Percentiles rank a stretch among this genome's conserved stretches.
Conservation (phyloP, 2,329 filamentous ascomycete species). For the Ascochyta koolunga region DNA sequence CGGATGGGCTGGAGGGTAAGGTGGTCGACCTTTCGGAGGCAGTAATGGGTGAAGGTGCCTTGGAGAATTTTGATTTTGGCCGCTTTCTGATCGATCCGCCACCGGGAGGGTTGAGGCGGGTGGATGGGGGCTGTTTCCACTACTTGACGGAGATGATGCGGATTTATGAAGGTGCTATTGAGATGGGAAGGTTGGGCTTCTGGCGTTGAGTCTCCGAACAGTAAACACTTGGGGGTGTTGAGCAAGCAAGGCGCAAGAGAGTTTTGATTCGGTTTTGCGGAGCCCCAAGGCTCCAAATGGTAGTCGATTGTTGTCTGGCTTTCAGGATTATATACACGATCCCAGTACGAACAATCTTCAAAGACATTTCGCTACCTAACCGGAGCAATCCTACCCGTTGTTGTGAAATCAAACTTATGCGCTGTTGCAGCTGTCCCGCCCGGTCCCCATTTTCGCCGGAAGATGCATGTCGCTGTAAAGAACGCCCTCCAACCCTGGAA, state of each 20-base stretch:
- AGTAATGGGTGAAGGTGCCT: not conserved
- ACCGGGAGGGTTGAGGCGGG: not conserved
- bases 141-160: conserved; percentile 4
- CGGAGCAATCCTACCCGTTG: not conserved
- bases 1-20: not conserved
- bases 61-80: not conserved
- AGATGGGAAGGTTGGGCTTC: not conserved
- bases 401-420: not conserved
- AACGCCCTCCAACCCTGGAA: conserved; percentile 8
- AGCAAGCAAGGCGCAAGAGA: not conserved
- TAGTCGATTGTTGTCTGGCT: conserved; percentile 30
- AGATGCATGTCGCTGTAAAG: conserved; percentile 13
- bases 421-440: not conserved
- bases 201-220: not conserved
- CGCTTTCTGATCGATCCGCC: not conserved
- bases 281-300: conserved; percentile 30
- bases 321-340: conserved; percentile 26
- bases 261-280: conserved; percentile 4
- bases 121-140: not conserved
- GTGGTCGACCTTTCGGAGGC: not conserved
- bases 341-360: conserved; percentile 1
- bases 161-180: not conserved
- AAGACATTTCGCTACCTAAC: not conserved
- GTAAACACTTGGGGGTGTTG: too few relatives aligned
- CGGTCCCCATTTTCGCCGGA: conserved; percentile 5